These are phyloP conservation scores for Geranium incanum DNA, from an alignment of 441 rosid genomes.

Conservation along the genomic window DNA sequence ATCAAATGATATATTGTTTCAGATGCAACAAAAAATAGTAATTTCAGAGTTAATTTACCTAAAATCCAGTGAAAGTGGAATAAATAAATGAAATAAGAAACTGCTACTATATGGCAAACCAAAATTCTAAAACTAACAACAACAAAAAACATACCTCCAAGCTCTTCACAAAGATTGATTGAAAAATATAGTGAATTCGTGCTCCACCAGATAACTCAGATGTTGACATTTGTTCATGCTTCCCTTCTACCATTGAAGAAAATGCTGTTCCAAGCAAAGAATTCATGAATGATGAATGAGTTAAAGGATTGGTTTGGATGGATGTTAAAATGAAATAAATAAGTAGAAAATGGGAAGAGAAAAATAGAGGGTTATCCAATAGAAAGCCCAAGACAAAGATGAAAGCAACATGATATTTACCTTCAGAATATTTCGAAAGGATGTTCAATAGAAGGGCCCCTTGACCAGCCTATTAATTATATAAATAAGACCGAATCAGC, in stretches of 20 bases:
- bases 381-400: not conserved
- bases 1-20: constrained; percentile 13
- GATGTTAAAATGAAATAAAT: no score
- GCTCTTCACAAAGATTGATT: constrained; percentile 73
- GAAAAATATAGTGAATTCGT: constrained; percentile 78
- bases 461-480: constrained; percentile 72
- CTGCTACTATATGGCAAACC: not conserved
- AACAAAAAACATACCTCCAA: constrained; percentile 48
- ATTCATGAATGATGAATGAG: not conserved
- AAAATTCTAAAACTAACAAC: not conserved
- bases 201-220: constrained; percentile 89
- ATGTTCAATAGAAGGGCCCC: constrained; percentile 92
- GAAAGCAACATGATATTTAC: constrained; percentile 30
- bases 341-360: not conserved
- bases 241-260: constrained; percentile 78
- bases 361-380: not conserved
- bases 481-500: constrained; percentile 8
- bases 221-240: constrained; percentile 82
- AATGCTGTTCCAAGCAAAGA: constrained; percentile 51
- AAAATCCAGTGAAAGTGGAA: not conserved
- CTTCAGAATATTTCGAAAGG: constrained; percentile 88
- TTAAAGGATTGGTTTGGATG: not conserved
- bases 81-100: not conserved
- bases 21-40: not conserved
- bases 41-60: not conserved